Evolutionary conservation across 352 stramenopile species (phyloP).

Genomic region (Phytophthora podocarpi): DNA sequence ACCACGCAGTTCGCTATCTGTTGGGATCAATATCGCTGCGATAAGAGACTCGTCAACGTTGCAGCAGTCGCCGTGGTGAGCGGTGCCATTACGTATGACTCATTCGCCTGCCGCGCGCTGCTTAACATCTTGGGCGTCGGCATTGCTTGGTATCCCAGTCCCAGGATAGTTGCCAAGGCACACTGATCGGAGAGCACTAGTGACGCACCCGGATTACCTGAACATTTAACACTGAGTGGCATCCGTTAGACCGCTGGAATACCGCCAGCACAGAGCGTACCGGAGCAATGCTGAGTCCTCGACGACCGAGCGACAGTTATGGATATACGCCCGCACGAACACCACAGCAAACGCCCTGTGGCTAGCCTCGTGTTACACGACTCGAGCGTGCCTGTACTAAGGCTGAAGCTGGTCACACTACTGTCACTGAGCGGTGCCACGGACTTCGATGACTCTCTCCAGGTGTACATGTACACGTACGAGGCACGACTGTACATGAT

Average conservation of each 20-base stretch:
- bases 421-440: background rate
- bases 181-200: background rate
- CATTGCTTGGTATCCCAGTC: background rate
- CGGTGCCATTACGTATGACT: background rate
- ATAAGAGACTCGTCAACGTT: too few species aligned
- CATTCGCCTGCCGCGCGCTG: background rate
- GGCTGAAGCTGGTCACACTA: too few species aligned
- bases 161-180: conserved; percentile 7
- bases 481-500: too few species aligned
- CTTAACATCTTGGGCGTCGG: conserved; percentile 6
- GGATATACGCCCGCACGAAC: too few species aligned
- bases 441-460: background rate
- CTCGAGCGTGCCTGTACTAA: too few species aligned
- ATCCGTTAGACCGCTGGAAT: conserved; percentile 18
- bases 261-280: too few species aligned
- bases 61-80: background rate
- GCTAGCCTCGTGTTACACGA: too few species aligned
- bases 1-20: background rate
- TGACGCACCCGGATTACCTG: conserved; percentile 10
- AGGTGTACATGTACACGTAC: too few species aligned
- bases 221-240: conserved; percentile 19
- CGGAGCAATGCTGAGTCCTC: too few species aligned
- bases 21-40: background rate
- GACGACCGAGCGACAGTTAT: too few species aligned
- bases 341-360: background rate